These are phyloP conservation scores for Fusarium setosum DNA, from an alignment of 2,329 filamentous ascomycete genomes.

Conservation along the genomic window DNA sequence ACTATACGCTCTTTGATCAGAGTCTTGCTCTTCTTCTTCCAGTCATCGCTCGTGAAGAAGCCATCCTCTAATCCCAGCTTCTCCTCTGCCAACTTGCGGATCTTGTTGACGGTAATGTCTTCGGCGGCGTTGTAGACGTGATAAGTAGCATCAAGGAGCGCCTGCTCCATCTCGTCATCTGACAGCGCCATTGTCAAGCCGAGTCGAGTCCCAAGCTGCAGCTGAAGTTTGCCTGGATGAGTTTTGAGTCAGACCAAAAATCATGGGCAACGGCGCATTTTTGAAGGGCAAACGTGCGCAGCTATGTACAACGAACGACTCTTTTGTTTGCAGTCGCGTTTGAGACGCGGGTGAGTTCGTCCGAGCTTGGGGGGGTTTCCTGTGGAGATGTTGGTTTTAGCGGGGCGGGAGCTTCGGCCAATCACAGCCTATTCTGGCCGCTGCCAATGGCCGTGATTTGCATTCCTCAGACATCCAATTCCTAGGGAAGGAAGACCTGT, in stretches of 20 bases:
- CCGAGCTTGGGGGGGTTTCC: constrained; percentile 21
- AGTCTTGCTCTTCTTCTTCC: constrained; percentile 69
- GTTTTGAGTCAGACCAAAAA: neutral
- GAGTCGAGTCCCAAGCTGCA: too few relatives aligned
- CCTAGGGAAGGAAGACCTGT: neutral
- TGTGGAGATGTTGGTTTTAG: constrained; percentile 14
- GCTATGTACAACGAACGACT: neutral
- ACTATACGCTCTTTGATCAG: constrained; percentile 68
- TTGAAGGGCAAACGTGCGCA: neutral
- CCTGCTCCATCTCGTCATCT: constrained; percentile 55
- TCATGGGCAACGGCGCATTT: neutral
- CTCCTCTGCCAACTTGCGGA: constrained; percentile 64
- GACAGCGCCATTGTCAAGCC: constrained; percentile 60
- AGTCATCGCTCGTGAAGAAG: constrained; percentile 61
- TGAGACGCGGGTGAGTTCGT: constrained; percentile 22
- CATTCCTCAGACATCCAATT: neutral
- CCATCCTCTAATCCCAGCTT: constrained; percentile 60
- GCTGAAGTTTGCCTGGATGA: neutral
- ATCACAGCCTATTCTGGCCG: constrained; percentile 16
- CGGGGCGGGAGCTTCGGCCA: constrained; percentile 35
- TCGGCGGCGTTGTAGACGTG: constrained; percentile 59
- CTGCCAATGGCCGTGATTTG: neutral
- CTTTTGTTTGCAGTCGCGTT: constrained; percentile 31
- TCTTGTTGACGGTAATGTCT: constrained; percentile 65
- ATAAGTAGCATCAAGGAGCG: constrained; percentile 59